Conservation (phyloP, 768 basidiomycete genomes). For the Obba rivulosa region DNA sequence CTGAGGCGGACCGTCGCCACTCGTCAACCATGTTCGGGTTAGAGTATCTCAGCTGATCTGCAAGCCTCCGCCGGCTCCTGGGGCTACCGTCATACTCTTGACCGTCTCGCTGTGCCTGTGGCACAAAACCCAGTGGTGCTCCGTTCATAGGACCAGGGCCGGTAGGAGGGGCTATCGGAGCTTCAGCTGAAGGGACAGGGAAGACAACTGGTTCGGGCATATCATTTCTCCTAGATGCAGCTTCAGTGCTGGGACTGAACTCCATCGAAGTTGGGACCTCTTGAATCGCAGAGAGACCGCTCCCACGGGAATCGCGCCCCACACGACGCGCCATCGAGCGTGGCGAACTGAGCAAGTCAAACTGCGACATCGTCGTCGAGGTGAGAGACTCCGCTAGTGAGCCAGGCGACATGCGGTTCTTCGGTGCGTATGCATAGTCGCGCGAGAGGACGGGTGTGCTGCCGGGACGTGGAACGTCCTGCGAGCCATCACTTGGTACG, state of each 20-base stretch:
- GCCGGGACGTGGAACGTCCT: not conserved
- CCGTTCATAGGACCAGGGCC: too few species aligned
- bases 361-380: slow-evolving; percentile 20
- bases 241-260: slow-evolving; percentile 18
- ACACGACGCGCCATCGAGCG: slow-evolving; percentile 4
- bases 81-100: too few species aligned
- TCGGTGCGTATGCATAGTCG: slow-evolving; percentile 13
- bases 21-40: slow-evolving; percentile 15
- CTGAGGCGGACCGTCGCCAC: slow-evolving; percentile 14
- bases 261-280: slow-evolving; percentile 22
- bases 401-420: slow-evolving; percentile 10
- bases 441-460: not conserved
- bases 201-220: slow-evolving; percentile 16
- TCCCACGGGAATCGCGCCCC: slow-evolving; percentile 11
- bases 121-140: too few species aligned
- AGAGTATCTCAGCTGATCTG: slow-evolving; percentile 17
- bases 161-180: too few species aligned
- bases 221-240: slow-evolving; percentile 2
- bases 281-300: slow-evolving; percentile 18
- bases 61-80: slow-evolving; percentile 8
- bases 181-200: slow-evolving; percentile 3
- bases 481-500: not conserved
- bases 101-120: too few species aligned
- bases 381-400: slow-evolving; percentile 21
- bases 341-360: slow-evolving; percentile 19